Evolutionary conservation across 257 asterid species (phyloP).

Genomic region (Solanum gracilifrons): DNA sequence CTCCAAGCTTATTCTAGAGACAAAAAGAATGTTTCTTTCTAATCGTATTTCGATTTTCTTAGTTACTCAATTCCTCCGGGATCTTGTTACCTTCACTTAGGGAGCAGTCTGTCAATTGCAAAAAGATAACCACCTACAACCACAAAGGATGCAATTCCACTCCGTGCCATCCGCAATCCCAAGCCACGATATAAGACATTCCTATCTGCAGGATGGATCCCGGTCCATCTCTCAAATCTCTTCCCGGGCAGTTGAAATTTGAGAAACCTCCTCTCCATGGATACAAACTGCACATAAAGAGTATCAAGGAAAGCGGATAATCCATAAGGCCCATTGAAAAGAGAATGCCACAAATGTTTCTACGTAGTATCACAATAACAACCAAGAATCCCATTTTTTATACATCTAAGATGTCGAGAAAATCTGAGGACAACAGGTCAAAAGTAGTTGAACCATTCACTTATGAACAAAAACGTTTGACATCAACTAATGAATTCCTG

Average conservation of each 20-base stretch:
- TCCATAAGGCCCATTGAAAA: neutral
- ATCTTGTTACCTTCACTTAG: neutral
- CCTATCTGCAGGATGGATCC: conserved; percentile 82
- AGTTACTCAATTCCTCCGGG: neutral
- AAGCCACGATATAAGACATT: conserved; percentile 58
- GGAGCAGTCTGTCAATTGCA: conserved; percentile 36
- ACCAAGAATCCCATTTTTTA: neutral
- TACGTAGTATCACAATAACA: neutral
- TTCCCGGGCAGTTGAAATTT: conserved; percentile 73
- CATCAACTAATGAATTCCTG: neutral
- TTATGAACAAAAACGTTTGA: neutral
- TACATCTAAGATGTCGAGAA: neutral
- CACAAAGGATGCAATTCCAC: conserved; percentile 65
- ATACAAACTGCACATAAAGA: conserved; percentile 39
- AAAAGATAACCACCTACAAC: conserved; percentile 68
- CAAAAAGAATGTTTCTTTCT: neutral
- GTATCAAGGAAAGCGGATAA: neutral
- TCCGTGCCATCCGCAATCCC: conserved; percentile 76
- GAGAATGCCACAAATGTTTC: neutral
- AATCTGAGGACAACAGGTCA: neutral
- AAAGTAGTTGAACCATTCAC: neutral
- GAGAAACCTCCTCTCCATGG: conserved; percentile 78
- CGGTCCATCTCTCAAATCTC: conserved; percentile 74
- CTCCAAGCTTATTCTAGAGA: neutral
- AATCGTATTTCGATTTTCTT: neutral